Conservation (phyloP, 257 asterid species). For the Solanum ahanhuiri region DNA sequence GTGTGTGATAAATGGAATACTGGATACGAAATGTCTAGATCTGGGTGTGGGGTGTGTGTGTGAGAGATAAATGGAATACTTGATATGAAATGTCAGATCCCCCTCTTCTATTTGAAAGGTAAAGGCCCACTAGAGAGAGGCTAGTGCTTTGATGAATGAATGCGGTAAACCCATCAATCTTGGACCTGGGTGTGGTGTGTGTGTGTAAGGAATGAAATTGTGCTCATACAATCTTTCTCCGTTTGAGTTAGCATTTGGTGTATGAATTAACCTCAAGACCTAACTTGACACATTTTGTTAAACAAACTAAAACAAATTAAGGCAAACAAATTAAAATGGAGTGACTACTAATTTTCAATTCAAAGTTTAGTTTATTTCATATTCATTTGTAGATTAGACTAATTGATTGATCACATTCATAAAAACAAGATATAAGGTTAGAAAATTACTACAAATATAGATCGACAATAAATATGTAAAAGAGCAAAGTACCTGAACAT, state of each 20-base stretch:
- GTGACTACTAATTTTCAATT: background rate
- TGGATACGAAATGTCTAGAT: too few species aligned
- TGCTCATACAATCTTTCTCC: background rate
- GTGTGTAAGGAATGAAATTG: background rate
- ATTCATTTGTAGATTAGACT: background rate
- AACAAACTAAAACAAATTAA: too few species aligned
- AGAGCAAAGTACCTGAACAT: constrained; percentile 34
- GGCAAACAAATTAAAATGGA: background rate
- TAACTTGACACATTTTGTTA: background rate
- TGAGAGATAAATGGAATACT: too few species aligned
- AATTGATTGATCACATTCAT: background rate
- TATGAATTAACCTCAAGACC: background rate
- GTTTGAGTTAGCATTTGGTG: background rate
- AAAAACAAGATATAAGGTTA: background rate
- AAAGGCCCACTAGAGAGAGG: too few species aligned
- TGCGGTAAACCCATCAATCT: too few species aligned
- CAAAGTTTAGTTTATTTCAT: background rate
- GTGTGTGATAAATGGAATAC: background rate
- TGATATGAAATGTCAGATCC: too few species aligned
- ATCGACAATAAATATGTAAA: background rate
- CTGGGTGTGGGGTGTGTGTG: too few species aligned
- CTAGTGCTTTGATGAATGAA: too few species aligned
- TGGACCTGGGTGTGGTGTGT: background rate
- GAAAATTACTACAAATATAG: background rate
- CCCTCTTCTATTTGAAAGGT: too few species aligned